These are phyloP conservation scores for Exophiala aquamarina DNA, from an alignment of 2,329 filamentous ascomycete species.

Conservation along the genomic window DNA sequence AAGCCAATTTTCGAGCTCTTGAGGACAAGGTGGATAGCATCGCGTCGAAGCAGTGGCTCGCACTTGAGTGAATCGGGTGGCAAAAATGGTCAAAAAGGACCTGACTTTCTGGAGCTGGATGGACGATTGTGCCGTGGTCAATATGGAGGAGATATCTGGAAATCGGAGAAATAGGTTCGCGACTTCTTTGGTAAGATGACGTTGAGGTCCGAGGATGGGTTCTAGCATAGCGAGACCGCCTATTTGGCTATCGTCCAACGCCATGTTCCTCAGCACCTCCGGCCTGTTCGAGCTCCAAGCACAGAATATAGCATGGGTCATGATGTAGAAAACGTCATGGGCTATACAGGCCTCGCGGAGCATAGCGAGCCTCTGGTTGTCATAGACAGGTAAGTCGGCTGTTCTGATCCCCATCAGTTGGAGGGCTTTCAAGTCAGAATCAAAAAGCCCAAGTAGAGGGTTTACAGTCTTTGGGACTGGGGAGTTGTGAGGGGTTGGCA, in stretches of 20 bases:
- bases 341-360: conserved; percentile 56
- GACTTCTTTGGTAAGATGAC: conserved; percentile 1
- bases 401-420: too few species aligned
- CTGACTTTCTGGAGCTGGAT: too few species aligned
- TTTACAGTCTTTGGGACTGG: background rate
- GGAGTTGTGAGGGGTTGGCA: conserved; percentile 16
- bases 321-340: conserved; percentile 64
- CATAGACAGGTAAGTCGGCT: conserved; percentile 1
- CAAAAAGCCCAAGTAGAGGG: background rate
- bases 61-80: too few species aligned
- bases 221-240: conserved; percentile 4
- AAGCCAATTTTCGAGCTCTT: too few species aligned
- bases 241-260: background rate
- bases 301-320: conserved; percentile 28
- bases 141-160: too few species aligned
- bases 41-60: too few species aligned
- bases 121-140: too few species aligned
- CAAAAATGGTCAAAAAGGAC: too few species aligned
- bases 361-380: conserved; percentile 32
- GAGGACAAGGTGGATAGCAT: too few species aligned
- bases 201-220: conserved; percentile 1
- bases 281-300: background rate
- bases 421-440: too few species aligned
- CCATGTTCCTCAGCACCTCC: background rate
- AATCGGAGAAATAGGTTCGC: conserved; percentile 1